Evolutionary conservation across 768 basidiomycete genomes (phyloP).

Genomic region (Roridomyces roridus): DNA sequence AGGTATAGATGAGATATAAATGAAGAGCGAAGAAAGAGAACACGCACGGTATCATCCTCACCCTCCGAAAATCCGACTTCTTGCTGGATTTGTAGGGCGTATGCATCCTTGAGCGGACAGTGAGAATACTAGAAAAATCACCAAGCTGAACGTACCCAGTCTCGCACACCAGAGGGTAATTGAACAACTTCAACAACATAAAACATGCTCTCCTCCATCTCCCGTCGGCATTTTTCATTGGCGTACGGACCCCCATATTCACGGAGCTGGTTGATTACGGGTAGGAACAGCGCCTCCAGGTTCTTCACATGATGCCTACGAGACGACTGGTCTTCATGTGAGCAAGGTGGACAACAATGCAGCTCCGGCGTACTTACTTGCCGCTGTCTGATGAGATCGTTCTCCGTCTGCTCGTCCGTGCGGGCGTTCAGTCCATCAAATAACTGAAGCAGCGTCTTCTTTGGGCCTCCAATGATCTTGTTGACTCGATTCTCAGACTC

Average conservation of each 20-base stretch:
- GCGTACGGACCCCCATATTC: background rate
- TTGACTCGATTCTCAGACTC: conserved; percentile 39
- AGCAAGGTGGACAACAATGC: background rate
- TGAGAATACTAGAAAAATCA: too few relatives aligned
- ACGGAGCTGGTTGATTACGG: background rate
- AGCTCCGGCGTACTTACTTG: conserved; percentile 26
- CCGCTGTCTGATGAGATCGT: conserved; percentile 27
- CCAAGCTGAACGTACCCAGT: background rate
- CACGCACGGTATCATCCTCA: background rate
- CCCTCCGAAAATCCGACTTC: background rate
- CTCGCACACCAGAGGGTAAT: background rate
- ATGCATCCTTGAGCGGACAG: background rate
- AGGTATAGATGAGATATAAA: background rate
- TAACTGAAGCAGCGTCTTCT: conserved; percentile 27
- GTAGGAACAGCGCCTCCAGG: background rate
- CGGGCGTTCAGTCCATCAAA: conserved; percentile 32
- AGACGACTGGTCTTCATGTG: background rate
- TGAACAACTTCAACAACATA: background rate
- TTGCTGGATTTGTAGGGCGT: background rate
- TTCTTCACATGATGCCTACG: background rate
- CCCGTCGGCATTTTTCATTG: background rate
- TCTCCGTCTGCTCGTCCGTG: conserved; percentile 24
- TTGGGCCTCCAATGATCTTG: too few relatives aligned
- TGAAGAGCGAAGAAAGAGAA: background rate
- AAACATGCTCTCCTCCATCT: too few relatives aligned